Evolutionary conservation across 2,329 filamentous ascomycete species (phyloP).

Genomic region (Colletotrichum chlorophyti): DNA sequence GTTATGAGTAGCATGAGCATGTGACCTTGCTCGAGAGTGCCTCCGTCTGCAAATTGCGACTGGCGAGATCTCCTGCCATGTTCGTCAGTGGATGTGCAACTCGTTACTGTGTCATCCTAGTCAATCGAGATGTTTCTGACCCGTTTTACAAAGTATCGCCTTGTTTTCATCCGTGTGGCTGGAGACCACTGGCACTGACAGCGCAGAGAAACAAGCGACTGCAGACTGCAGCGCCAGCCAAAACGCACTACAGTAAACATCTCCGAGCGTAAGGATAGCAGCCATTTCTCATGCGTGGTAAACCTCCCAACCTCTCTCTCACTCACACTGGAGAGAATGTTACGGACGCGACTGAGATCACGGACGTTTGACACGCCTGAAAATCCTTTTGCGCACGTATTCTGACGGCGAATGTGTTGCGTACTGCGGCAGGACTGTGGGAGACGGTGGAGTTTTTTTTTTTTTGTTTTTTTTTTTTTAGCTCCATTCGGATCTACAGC

Average conservation of each 20-base stretch:
- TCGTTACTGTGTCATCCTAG: constrained; percentile 11
- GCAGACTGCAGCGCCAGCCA: too few species aligned
- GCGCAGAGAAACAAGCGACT: too few species aligned
- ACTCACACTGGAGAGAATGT: too few species aligned
- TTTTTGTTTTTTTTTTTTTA: too few species aligned
- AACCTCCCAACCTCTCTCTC: too few species aligned
- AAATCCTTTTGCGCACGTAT: too few species aligned
- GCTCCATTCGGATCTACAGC: background rate
- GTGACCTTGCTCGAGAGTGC: constrained; percentile 13
- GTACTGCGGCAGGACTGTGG: background rate
- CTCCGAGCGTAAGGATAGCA: too few species aligned
- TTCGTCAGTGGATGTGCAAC: background rate
- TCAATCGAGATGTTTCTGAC: constrained; percentile 24
- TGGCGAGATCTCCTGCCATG: constrained; percentile 5
- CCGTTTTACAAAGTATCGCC: background rate
- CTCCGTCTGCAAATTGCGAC: constrained; percentile 6
- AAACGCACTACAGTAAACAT: too few species aligned
- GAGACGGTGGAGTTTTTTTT: background rate
- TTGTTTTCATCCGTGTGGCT: background rate
- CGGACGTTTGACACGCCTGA: too few species aligned
- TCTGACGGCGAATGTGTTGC: background rate
- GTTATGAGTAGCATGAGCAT: constrained; percentile 29
- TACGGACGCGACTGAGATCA: too few species aligned
- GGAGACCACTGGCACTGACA: too few species aligned
- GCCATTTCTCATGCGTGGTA: too few species aligned